Percentiles rank a stretch among this genome's conserved stretches.
phyloP scores from a whole-genome alignment of 1,139 yeast genomes.

The Tardiomyces digboiensis region DNA sequence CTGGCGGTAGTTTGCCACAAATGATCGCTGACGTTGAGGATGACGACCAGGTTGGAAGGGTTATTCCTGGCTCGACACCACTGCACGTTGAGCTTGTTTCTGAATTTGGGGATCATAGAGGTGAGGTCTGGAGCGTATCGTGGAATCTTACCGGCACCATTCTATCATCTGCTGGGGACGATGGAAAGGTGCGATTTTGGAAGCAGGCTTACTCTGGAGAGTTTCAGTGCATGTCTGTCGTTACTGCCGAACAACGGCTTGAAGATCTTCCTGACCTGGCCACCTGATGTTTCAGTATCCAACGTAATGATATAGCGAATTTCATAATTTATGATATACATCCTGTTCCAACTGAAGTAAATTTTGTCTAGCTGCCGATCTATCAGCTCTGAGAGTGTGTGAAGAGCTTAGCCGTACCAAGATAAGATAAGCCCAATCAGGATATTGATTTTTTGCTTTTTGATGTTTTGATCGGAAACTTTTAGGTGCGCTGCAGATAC shows the following conservation, averaged over 20 bases:
- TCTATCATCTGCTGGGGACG: slow-evolving; percentile 90
- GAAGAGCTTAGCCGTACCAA: too few relatives aligned
- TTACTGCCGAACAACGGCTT: slow-evolving; percentile 48
- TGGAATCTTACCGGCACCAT: slow-evolving; percentile 96
- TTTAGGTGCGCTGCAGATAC: not conserved
- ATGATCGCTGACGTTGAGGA: slow-evolving; percentile 8
- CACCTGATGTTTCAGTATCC: too few relatives aligned
- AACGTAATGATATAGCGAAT: too few relatives aligned
- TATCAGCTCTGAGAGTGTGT: too few relatives aligned
- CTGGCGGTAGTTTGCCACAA: not conserved
- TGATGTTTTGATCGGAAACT: not conserved
- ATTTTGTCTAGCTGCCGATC: too few relatives aligned
- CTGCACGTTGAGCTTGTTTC: slow-evolving; percentile 41
- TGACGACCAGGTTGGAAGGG: slow-evolving; percentile 1
- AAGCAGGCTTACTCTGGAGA: slow-evolving; percentile 78
- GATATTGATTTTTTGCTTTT: not conserved
- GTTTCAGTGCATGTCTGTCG: slow-evolving; percentile 88
- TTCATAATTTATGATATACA: too few relatives aligned
- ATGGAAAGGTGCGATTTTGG: slow-evolving; percentile 88
- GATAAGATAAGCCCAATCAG: not conserved
- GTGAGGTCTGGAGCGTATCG: slow-evolving; percentile 92
- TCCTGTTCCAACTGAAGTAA: too few relatives aligned
- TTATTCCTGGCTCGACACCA: not conserved
- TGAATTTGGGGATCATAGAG: slow-evolving; percentile 64
- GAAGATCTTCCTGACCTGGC: not conserved